These are phyloP conservation scores for Microthyrium microscopicum DNA, from an alignment of 2,329 filamentous ascomycete species.

Conservation along the genomic window DNA sequence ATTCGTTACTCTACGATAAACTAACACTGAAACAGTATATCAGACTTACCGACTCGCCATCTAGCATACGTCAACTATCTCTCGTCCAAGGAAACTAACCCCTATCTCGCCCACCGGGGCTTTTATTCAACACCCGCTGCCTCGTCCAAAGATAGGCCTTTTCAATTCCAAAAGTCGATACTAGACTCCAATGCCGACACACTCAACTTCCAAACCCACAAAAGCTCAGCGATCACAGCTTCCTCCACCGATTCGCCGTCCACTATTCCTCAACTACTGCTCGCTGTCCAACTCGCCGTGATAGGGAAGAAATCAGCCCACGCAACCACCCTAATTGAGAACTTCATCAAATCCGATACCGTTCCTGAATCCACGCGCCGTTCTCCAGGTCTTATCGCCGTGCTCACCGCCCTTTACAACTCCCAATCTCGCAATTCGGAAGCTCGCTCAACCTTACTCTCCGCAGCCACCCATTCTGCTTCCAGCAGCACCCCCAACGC, in stretches of 20 bases:
- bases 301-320: conserved; percentile 52
- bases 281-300: conserved; percentile 67
- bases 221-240: conserved; percentile 33
- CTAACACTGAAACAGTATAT: conserved; percentile 32
- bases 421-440: conserved; percentile 56
- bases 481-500: conserved; percentile 11
- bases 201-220: conserved; percentile 49
- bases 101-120: conserved; percentile 49
- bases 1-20: background rate
- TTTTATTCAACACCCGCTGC: conserved; percentile 37
- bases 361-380: conserved; percentile 50
- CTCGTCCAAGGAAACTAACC: conserved; percentile 34
- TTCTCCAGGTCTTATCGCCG: conserved; percentile 68
- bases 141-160: conserved; percentile 46
- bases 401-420: conserved; percentile 64
- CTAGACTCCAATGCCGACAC: conserved; percentile 47
- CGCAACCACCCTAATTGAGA: conserved; percentile 59
- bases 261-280: conserved; percentile 41
- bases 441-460: conserved; percentile 56
- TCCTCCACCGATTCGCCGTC: conserved; percentile 21
- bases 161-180: conserved; percentile 50
- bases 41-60: conserved; percentile 48
- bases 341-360: conserved; percentile 47
- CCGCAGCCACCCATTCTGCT: conserved; percentile 50
- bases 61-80: conserved; percentile 52